Evolutionary conservation across 805 yeast genomes (phyloP), one percentile per base, ranked within the genome.

Genomic region (Yueomyces sp.): DNA sequence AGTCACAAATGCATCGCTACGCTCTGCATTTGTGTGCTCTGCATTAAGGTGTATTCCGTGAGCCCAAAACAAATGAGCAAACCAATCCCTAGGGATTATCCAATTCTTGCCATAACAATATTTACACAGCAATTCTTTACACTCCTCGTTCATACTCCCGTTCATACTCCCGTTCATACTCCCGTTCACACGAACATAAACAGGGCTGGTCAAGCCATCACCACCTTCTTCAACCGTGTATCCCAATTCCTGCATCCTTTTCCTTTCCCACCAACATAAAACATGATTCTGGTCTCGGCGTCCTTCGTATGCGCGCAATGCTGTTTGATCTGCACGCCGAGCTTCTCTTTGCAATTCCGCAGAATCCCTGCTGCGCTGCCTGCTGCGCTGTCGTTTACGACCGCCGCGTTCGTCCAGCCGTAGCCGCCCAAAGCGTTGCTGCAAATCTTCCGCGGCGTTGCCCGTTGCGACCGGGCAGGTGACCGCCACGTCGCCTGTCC

Each of bases 71-170:
- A 54, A 37, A 43, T 54, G 59, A 40, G 46, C 42, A 37, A 53
- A 51, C 26, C 44, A 50, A 19, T 29, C 28, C 4, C 29, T 26
- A 12, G 40, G 40, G 6, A 34, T 26, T 2, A 54, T 40, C 59
- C 59, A 54, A 39, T 53, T 53, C 9, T 44, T 44, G 4, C 56
- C 57, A 36, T 49, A 47, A 40, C 59, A 54, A 32, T 48, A 46
- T 34, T 56, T 39, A 33, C 57, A 53, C 42, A 54, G 28, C 3
- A 50, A 37, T 19, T 19, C 19, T 19, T 19, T 19, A 19, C 19
- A 19, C 19, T 19, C 19, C 30, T 53, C 52, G 27, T 45, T 50
- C 36, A 26, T 36, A 30, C 29, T 31, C 28, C 11, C n/a, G 37
- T 40, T 7, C 19, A 27, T 28, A 38, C 37, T 2, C 45, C 39